phyloP scores from a whole-genome alignment of 2,329 filamentous ascomycete species.

The Moelleriella libera region DNA sequence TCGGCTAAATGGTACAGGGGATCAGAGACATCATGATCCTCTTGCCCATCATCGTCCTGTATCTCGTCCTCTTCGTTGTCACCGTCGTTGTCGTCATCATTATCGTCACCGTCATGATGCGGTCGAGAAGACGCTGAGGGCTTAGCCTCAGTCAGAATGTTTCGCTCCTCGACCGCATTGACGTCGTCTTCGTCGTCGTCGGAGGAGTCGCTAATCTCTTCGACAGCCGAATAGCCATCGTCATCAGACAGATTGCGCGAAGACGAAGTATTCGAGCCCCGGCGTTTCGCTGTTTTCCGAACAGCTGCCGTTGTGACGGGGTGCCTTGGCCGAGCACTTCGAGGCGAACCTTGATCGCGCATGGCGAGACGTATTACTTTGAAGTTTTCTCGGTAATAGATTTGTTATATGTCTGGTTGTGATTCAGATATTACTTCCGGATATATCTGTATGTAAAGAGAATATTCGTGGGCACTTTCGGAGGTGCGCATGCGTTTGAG shows the following conservation, averaged over 20 bases:
- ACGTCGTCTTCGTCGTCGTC: constrained; percentile 70
- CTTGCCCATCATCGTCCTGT: constrained; percentile 17
- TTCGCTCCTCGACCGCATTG: constrained; percentile 62
- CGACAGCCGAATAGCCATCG: constrained; percentile 63
- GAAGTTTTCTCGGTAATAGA: neutral
- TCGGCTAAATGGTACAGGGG: constrained; percentile 20
- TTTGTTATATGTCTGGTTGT: no score
- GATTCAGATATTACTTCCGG: no score
- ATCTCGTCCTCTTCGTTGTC: constrained; percentile 14
- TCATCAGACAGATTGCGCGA: constrained; percentile 50
- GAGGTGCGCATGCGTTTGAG: no score
- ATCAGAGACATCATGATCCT: constrained; percentile 12
- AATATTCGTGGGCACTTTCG: no score
- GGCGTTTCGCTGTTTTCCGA: constrained; percentile 28
- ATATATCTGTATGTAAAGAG: no score
- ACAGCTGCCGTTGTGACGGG: constrained; percentile 20
- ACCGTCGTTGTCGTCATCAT: constrained; percentile 10
- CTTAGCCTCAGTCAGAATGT: constrained; percentile 42
- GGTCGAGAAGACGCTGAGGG: constrained; percentile 32
- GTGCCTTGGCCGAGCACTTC: constrained; percentile 36
- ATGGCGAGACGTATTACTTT: neutral
- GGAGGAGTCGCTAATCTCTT: constrained; percentile 64
- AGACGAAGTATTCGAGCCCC: constrained; percentile 37
- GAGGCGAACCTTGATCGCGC: constrained; percentile 25
- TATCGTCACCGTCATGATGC: constrained; percentile 9